Conservation (phyloP, 768 basidiomycete species). For the Leccinum sublutescens region DNA sequence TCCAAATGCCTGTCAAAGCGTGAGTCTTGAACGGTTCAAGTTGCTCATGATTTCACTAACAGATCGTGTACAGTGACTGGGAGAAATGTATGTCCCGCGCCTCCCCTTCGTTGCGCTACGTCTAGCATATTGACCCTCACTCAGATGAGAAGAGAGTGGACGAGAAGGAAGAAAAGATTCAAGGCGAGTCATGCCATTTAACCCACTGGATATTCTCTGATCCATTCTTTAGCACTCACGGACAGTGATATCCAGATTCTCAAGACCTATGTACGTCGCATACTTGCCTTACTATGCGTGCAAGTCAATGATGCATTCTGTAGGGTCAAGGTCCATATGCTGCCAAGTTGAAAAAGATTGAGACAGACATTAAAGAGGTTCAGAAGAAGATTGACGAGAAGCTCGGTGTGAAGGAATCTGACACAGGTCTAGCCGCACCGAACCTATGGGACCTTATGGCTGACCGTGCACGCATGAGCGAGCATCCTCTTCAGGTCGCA, state of each 20-base stretch:
- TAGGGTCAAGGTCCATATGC: constrained; percentile 99
- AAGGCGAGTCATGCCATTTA: constrained; percentile 49
- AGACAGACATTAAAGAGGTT: constrained; percentile 90
- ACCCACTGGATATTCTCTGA: constrained; percentile 8
- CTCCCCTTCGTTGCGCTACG: background rate
- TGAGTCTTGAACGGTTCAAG: constrained; percentile 43
- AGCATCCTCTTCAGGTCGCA: constrained; percentile 94
- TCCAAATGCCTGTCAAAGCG: constrained; percentile 91
- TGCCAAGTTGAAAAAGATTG: constrained; percentile 79
- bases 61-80: constrained; percentile 73
- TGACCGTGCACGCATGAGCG: constrained; percentile 87
- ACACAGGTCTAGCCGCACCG: constrained; percentile 94
- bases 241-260: constrained; percentile 99
- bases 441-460: constrained; percentile 97
- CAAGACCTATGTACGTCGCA: constrained; percentile 83
- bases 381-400: constrained; percentile 98
- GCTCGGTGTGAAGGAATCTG: constrained; percentile 97
- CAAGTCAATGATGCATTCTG: background rate
- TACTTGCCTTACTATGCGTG: background rate
- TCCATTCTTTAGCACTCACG: constrained; percentile 67
- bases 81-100: constrained; percentile 77
- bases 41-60: constrained; percentile 8
- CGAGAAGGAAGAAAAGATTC: constrained; percentile 91
- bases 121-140: constrained; percentile 8
- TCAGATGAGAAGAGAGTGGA: constrained; percentile 84